These are phyloP conservation scores for Penicillium sp. DNA, from an alignment of 2,329 filamentous ascomycete species.

Conservation along the genomic window DNA sequence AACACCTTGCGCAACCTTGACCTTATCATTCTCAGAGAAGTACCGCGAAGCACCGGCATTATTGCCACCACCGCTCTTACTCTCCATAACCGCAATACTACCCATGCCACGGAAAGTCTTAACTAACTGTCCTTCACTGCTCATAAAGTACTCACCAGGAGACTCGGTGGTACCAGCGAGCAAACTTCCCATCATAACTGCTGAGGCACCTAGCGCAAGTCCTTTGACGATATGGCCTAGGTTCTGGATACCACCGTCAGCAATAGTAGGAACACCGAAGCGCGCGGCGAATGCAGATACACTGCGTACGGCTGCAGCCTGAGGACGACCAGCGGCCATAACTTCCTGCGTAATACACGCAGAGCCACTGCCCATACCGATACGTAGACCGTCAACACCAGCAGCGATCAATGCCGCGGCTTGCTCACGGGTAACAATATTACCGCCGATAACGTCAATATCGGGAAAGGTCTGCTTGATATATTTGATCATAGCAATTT, in stretches of 20 bases:
- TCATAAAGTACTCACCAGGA: conserved; percentile 93
- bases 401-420: conserved; percentile 88
- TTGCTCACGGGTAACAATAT: conserved; percentile 96
- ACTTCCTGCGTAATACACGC: conserved; percentile 99
- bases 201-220: conserved; percentile 86
- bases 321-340: conserved; percentile 96
- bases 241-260: conserved; percentile 96
- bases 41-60: conserved; percentile 97
- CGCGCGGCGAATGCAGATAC: conserved; percentile 84
- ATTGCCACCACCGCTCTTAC: conserved; percentile 72
- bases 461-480: conserved; percentile 81
- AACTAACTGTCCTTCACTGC: conserved; percentile 92
- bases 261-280: conserved; percentile 96
- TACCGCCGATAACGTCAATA: conserved; percentile 94
- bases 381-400: conserved; percentile 91
- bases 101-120: conserved; percentile 99
- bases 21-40: conserved; percentile 93
- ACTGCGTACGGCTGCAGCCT: conserved; percentile 87
- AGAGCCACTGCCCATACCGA: conserved; percentile 97
- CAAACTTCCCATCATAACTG: conserved; percentile 99
- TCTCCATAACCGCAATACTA: conserved; percentile 98
- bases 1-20: conserved; percentile 95
- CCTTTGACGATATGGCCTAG: conserved; percentile 99
- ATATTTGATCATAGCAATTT: conserved; percentile 97
- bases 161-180: conserved; percentile 96